These are phyloP conservation scores for Leccinum subtestaceum DNA, from an alignment of 768 basidiomycete species.

Conservation along the genomic window DNA sequence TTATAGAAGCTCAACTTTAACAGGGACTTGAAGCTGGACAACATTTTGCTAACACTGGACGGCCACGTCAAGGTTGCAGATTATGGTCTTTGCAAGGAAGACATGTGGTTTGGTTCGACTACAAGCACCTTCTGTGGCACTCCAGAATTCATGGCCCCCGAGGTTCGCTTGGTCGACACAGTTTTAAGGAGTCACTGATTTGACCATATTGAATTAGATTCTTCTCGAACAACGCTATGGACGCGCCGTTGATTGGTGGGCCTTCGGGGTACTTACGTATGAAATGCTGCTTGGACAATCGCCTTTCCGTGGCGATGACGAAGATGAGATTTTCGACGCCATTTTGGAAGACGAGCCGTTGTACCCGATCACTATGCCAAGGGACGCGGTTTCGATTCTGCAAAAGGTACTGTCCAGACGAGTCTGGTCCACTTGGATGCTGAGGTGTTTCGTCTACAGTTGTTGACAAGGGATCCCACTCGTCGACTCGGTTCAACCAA, in stretches of 20 bases:
- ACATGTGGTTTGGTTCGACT: slow-evolving; percentile 95
- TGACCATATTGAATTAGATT: slow-evolving; percentile 56
- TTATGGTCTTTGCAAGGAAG: slow-evolving; percentile 98
- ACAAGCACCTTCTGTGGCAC: slow-evolving; percentile 99
- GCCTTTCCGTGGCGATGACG: slow-evolving; percentile 98
- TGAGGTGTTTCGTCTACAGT: slow-evolving; percentile 48
- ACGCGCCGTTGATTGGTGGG: slow-evolving; percentile 99
- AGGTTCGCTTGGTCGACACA: slow-evolving; percentile 52
- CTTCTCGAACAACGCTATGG: slow-evolving; percentile 98
- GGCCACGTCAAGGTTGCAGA: slow-evolving; percentile 99
- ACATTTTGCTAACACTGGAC: slow-evolving; percentile 93
- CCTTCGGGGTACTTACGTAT: slow-evolving; percentile 96
- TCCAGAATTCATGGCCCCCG: slow-evolving; percentile 99
- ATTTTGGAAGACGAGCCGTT: slow-evolving; percentile 97
- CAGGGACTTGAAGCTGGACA: slow-evolving; percentile 97
- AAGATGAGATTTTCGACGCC: slow-evolving; percentile 99
- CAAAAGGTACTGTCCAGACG: slow-evolving; percentile 64
- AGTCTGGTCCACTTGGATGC: background rate
- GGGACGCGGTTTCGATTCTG: slow-evolving; percentile 92
- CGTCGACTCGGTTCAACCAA: slow-evolving; percentile 91
- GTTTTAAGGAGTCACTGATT: background rate
- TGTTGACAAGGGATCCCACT: slow-evolving; percentile 87
- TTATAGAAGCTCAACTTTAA: background rate
- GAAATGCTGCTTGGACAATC: slow-evolving; percentile 99
- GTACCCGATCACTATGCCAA: slow-evolving; percentile 99